Evolutionary conservation across 768 basidiomycete genomes (phyloP), one percentile per base, ranked within the genome.

Genomic region (Lenzites betulinus): DNA sequence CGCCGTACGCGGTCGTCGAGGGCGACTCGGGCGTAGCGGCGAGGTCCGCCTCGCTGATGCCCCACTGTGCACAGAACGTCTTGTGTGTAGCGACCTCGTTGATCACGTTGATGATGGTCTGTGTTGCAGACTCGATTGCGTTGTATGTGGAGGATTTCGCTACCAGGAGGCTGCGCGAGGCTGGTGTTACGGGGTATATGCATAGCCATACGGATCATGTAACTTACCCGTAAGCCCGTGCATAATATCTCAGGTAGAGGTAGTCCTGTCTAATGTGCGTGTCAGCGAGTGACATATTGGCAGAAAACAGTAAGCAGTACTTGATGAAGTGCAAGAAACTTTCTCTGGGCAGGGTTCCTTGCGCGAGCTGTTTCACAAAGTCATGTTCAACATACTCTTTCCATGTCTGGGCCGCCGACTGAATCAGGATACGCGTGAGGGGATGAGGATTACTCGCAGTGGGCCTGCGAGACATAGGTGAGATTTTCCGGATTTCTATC

Each of bases 301-400:
- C n/a, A n/a, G n/a, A n/a, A n/a, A n/a, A n/a, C n/a, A n/a, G n/a
- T n/a, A 9, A 9, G 3, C 1, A 54, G 38, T 58, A 92, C 91
- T 87, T 89, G 73, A 96, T 87, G 70, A 95, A 97, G 68, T 94
- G 87, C 15, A 89, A 67, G 71, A 96, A 98, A 22, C 79, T 75
- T n/a, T 83, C 77, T 39, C 73, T 75, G 0, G 83, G 77, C 2
- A 95, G 81, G 0, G 83, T 88, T 0, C 93, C 94, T 51, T 79
- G 74, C 0, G 89, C 93, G 0, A 97, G 79, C 50, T 85, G 82
- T 54, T 79, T 77, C 28, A 95, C 92, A 65, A 96, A 98, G 1
- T 89, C 85, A 66, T 98, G 95, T 66, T 92, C 76, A 0, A 95
- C 87, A 65, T 90, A 95, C 52, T 77, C 76, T 59, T 83, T 83